Conservation (phyloP, 2,329 filamentous ascomycete species). For the Pseudophaeomoniella oleicola region DNA sequence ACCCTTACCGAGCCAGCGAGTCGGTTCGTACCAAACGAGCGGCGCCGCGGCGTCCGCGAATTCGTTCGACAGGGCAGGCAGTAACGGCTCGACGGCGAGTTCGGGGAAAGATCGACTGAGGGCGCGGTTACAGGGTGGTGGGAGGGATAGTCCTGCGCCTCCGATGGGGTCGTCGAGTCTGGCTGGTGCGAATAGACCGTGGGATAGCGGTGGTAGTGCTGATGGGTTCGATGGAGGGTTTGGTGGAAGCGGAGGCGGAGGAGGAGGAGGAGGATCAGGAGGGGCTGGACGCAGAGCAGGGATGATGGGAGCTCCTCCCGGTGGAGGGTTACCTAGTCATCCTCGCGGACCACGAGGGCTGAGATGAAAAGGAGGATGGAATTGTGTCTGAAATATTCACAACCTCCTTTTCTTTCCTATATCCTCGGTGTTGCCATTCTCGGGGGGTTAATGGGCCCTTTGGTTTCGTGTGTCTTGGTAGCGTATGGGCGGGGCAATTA, state of each 20-base stretch:
- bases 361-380: background rate
- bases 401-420: too few species aligned
- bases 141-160: constrained; percentile 3
- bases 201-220: constrained; percentile 9
- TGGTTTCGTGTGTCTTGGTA: too few species aligned
- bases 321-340: background rate
- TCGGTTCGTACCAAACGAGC: constrained; percentile 19
- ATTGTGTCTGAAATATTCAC: too few species aligned
- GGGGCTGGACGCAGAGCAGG: background rate
- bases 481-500: too few species aligned
- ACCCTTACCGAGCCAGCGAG: constrained; percentile 19
- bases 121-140: constrained; percentile 7
- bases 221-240: constrained; percentile 5
- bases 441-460: too few species aligned
- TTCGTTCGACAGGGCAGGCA: constrained; percentile 67
- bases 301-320: background rate
- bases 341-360: constrained; percentile 1
- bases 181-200: constrained; percentile 5
- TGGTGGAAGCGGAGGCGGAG: constrained; percentile 3
- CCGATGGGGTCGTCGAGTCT: background rate
- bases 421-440: too few species aligned
- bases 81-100: constrained; percentile 40
- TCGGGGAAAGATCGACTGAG: constrained; percentile 19
- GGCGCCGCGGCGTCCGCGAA: constrained; percentile 47
- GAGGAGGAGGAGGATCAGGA: constrained; percentile 2